Evolutionary conservation across 805 yeast species (phyloP), one percentile per base, ranked within the genome.

Genomic region (Saturnispora diversa): DNA sequence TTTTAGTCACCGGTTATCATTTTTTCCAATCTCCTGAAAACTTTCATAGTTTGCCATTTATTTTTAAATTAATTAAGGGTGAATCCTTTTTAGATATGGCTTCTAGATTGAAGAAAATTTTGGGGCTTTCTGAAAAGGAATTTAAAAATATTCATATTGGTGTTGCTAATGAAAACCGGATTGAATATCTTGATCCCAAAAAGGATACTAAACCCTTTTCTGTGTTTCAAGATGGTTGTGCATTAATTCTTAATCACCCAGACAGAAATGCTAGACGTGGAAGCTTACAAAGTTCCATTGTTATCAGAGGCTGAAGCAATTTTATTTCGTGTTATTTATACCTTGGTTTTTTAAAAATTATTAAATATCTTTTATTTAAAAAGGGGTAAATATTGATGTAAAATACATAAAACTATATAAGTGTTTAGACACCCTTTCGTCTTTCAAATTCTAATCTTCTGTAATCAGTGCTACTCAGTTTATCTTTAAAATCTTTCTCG

Each of bases 31-130:
- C 79, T 30, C 67, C 80, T 20, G 70, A 66, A 32, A 67, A 66
- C 46, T 63, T 69, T 31, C 97, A 88, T 58, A 88, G 95, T n/a
- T 68, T 81, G 36, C 94, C 97, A 4, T 88, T 88, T 55, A 63
- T 83, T 8, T 84, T 88, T 55, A 72, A 75, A n/a, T 60, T 84
- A 6, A 68, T 74, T 35, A 79, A 84, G 7, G 75, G 69, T 11
- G 98, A 92, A 57, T 60, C 63, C 33, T 74, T 84, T 34, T 54
- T 59, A 3, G 77, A 72, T 10, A 80, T 94, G 2, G 77, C 70
- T 50, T 68, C 63, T 13, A 72, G 97, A 46, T 64, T 92, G 46
- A 80, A 80, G 53, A 68, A 67, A 46, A 71, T 72, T 38, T 62
- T 88, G 46, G 95, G 96, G 1, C 62, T 84, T 41, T 86, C 88